Evolutionary conservation across 1,284 basidiomycete species (phyloP).

Genomic region (Porodaedalea pini): DNA sequence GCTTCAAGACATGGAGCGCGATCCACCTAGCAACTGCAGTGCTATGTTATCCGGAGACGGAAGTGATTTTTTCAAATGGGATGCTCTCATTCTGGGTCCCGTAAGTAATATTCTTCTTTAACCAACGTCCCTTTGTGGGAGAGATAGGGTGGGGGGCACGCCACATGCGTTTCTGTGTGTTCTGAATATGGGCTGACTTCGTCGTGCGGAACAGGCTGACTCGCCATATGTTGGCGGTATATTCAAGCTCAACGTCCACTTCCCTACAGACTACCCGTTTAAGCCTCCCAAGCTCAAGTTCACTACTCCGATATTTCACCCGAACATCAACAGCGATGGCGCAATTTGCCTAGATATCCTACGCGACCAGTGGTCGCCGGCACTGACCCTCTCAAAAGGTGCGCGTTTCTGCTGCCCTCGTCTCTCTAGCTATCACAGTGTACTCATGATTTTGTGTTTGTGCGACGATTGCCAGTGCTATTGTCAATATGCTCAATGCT

Average conservation of each 20-base stretch:
- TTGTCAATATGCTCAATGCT: constrained; percentile 96
- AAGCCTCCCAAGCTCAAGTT: constrained; percentile 99
- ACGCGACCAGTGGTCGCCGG: constrained; percentile 97
- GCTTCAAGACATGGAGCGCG: constrained; percentile 94
- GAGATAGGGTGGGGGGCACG: background rate
- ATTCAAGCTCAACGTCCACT: constrained; percentile 92
- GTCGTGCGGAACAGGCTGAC: constrained; percentile 59
- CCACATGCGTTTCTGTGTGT: too few relatives aligned
- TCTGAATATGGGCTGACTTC: constrained; percentile 11
- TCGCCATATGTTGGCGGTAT: constrained; percentile 95
- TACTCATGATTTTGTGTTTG: background rate
- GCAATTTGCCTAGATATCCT: constrained; percentile 98
- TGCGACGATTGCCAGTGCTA: constrained; percentile 52
- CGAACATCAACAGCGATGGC: constrained; percentile 97
- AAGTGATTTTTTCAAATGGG: constrained; percentile 94
- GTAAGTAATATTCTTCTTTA: constrained; percentile 47
- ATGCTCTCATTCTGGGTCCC: constrained; percentile 96
- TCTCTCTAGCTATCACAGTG: background rate
- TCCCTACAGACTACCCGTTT: constrained; percentile 96
- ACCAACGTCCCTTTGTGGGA: background rate
- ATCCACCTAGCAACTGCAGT: constrained; percentile 96
- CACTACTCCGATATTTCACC: constrained; percentile 96
- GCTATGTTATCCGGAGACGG: constrained; percentile 89
- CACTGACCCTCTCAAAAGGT: constrained; percentile 98
- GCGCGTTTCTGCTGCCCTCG: constrained; percentile 23